Evolutionary conservation across 495 filamentous ascomycete genomes (phyloP), one percentile per base, ranked within the genome.

Genomic region (Aspergillus nanangensis): DNA sequence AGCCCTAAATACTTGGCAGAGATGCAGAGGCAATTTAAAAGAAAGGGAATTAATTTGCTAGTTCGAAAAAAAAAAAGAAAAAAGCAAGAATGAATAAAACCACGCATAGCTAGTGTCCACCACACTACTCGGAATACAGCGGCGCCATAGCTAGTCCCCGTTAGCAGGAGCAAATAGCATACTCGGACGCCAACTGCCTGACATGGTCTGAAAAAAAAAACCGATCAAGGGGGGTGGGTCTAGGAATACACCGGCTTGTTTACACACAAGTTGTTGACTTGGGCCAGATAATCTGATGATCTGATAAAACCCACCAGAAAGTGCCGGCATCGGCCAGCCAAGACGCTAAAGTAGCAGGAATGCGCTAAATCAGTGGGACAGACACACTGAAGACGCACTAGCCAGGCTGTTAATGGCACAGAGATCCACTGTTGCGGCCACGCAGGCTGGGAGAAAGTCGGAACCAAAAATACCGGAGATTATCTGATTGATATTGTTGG

Each of bases 251-350:
- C 11, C 33, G 33, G 33, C 33, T 36, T 13, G 11, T 22, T 14
- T 13, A 29, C 25, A 29, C 25, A 29, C 25, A 7, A 29, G 25
- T n/a, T n/a, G n/a, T n/a, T n/a, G n/a, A 27, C 2, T n/a, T n/a
- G 34, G 11, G n/a, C 13, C 17, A 14, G 13, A 20, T 41, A 24
- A 41, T 41, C 38, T 41, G 38, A 41, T 41, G 38, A 41, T 41
- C 38, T 41, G 38, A 41, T 41, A 41, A 41, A 41, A 29, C 11
- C 25, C 25, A 29, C 25, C 25, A 5, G 25, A 11, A 7, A 29
- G 5, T 29, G 25, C 25, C 25, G 25, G 25, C 25, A 29, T 29
- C 25, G 25, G 25, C 25, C 7, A 29, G n/a, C n/a, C n/a, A n/a
- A n/a, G n/a, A n/a, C n/a, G n/a, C n/a, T n/a, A n/a, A n/a, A n/a